phyloP scores from a whole-genome alignment of 805 yeast genomes.

The Kluyveromyces starmeri region DNA sequence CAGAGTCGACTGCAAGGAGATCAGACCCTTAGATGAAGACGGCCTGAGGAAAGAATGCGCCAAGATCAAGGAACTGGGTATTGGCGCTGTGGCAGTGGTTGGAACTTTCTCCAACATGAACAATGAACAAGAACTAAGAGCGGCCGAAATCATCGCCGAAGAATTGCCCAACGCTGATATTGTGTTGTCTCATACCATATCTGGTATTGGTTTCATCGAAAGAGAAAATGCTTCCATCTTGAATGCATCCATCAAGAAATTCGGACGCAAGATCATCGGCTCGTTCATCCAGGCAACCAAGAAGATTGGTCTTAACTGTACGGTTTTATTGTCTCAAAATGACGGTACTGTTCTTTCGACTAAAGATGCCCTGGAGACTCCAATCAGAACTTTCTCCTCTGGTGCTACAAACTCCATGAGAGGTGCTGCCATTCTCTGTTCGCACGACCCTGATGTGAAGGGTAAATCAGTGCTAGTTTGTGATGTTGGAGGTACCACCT shows the following conservation, averaged over 20 bases:
- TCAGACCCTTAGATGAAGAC: conserved; percentile 27
- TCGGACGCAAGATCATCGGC: conserved; percentile 35
- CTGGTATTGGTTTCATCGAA: conserved; percentile 38
- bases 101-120: conserved; percentile 36
- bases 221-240: conserved; percentile 41
- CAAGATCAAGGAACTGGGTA: conserved; percentile 27
- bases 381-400: conserved; percentile 41
- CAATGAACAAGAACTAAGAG: conserved; percentile 32
- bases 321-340: conserved; percentile 37
- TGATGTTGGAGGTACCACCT: conserved; percentile 44
- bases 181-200: conserved; percentile 34
- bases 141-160: conserved; percentile 26
- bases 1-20: conserved; percentile 35
- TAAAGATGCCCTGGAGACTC: conserved; percentile 32
- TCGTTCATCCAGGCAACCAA: conserved; percentile 34
- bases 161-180: conserved; percentile 30
- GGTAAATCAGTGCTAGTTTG: conserved; percentile 31
- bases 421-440: conserved; percentile 38
- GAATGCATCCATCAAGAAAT: conserved; percentile 37
- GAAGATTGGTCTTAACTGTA: conserved; percentile 30
- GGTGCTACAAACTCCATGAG: conserved; percentile 43
- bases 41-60: conserved; percentile 26
- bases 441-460: conserved; percentile 11
- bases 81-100: conserved; percentile 33
- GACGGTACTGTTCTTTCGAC: conserved; percentile 40